Percentiles rank a stretch among this genome's conserved stretches.
phyloP scores from a whole-genome alignment of 2,329 filamentous ascomycete species.

The Gnomoniopsis smithogilvyi region DNA sequence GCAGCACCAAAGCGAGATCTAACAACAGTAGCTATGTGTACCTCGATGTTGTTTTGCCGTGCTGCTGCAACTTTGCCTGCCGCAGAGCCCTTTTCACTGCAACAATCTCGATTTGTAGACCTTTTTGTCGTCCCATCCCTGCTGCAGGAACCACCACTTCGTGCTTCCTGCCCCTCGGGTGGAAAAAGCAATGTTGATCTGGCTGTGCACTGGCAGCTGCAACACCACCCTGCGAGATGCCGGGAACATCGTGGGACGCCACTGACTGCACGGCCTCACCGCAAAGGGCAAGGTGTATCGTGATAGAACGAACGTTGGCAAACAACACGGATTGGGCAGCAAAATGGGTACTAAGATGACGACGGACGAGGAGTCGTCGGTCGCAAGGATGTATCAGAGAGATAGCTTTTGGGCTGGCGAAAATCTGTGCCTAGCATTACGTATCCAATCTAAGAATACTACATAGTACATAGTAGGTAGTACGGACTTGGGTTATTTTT shows the following conservation, averaged over 20 bases:
- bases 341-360: too few species aligned
- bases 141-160: background rate
- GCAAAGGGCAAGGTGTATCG: background rate
- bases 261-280: too few species aligned
- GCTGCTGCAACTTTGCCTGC: background rate
- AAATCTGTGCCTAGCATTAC: too few species aligned
- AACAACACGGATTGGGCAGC: too few species aligned
- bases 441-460: too few species aligned
- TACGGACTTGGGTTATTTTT: too few species aligned
- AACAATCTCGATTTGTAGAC: background rate
- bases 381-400: too few species aligned
- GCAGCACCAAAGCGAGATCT: too few species aligned
- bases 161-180: background rate
- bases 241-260: background rate
- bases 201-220: background rate
- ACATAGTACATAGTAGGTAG: too few species aligned
- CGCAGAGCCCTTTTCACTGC: background rate
- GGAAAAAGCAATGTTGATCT: background rate
- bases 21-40: background rate
- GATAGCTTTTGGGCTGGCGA: too few species aligned
- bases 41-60: background rate
- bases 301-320: too few species aligned
- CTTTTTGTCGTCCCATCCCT: background rate
- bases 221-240: background rate
- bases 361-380: too few species aligned